These are phyloP conservation scores for Clarireedia paspali DNA, from an alignment of 2,329 filamentous ascomycete species.

Conservation along the genomic window DNA sequence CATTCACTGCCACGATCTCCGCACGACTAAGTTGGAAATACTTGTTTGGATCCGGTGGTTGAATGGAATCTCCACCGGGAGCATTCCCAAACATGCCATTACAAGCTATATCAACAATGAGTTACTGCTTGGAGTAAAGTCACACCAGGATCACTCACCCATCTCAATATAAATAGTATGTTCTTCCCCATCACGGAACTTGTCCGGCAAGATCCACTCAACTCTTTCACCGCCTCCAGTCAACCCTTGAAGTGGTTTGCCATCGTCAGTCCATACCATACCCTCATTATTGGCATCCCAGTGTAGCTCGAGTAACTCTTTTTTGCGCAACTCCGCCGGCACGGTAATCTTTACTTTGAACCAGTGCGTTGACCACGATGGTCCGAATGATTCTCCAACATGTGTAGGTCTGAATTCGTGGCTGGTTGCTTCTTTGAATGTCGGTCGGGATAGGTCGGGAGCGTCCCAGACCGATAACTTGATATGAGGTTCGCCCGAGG, in stretches of 20 bases:
- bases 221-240: constrained; percentile 82
- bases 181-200: constrained; percentile 75
- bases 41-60: constrained; percentile 79
- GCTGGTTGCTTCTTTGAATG: constrained; percentile 73
- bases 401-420: constrained; percentile 68
- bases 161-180: constrained; percentile 95
- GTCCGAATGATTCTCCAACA: constrained; percentile 76
- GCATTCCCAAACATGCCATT: constrained; percentile 98
- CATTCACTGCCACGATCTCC: constrained; percentile 82
- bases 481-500: constrained; percentile 65
- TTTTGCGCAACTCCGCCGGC: constrained; percentile 62
- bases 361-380: constrained; percentile 97
- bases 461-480: constrained; percentile 83
- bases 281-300: constrained; percentile 96
- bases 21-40: constrained; percentile 71
- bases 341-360: constrained; percentile 78
- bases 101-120: constrained; percentile 49
- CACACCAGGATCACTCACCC: constrained; percentile 27
- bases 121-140: neutral
- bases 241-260: constrained; percentile 83
- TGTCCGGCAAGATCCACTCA: constrained; percentile 83
- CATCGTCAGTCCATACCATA: constrained; percentile 86
- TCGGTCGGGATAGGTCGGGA: constrained; percentile 69
- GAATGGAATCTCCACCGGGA: constrained; percentile 73
- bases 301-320: constrained; percentile 84